phyloP scores from a whole-genome alignment of 2,329 filamentous ascomycete genomes.

The Ophiostoma pallidulum region DNA sequence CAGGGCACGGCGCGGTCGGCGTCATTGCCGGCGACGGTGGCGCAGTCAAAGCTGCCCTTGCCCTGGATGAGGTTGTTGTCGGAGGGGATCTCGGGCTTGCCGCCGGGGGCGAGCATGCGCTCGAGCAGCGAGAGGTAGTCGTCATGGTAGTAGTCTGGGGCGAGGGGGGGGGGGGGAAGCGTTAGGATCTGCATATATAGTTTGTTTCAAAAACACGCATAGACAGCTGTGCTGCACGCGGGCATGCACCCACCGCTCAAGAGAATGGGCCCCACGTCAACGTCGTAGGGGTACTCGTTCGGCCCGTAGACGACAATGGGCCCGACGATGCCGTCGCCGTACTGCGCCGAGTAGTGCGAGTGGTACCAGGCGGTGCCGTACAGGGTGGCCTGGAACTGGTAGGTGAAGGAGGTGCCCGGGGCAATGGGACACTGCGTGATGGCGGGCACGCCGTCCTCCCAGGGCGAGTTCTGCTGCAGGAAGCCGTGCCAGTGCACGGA shows the following conservation, averaged over 20 bases:
- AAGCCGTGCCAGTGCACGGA: constrained; percentile 43
- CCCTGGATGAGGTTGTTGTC: constrained; percentile 57
- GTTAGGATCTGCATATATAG: no score
- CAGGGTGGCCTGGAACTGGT: constrained; percentile 29
- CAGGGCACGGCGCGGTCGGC: constrained; percentile 31
- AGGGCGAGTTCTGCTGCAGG: constrained; percentile 33
- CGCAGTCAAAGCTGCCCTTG: constrained; percentile 48
- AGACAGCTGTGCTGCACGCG: no score
- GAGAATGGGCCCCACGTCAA: constrained; percentile 36
- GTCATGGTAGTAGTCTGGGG: constrained; percentile 42
- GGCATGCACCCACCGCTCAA: background rate
- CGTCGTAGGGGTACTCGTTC: constrained; percentile 39
- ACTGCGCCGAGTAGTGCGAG: constrained; percentile 41
- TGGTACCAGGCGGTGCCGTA: constrained; percentile 37
- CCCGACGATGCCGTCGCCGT: constrained; percentile 43
- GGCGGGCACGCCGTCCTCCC: constrained; percentile 38
- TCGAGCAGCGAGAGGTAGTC: constrained; percentile 41
- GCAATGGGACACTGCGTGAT: constrained; percentile 34
- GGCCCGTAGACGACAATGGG: constrained; percentile 42
- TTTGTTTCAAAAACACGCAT: background rate
- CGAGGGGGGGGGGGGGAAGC: no score
- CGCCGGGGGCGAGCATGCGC: constrained; percentile 28
- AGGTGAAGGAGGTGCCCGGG: constrained; percentile 26
- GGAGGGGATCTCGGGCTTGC: constrained; percentile 23
- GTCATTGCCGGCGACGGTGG: constrained; percentile 16